These are phyloP conservation scores for Phytophthora brassicae DNA, from an alignment of 352 stramenopile genomes.

Conservation along the genomic window DNA sequence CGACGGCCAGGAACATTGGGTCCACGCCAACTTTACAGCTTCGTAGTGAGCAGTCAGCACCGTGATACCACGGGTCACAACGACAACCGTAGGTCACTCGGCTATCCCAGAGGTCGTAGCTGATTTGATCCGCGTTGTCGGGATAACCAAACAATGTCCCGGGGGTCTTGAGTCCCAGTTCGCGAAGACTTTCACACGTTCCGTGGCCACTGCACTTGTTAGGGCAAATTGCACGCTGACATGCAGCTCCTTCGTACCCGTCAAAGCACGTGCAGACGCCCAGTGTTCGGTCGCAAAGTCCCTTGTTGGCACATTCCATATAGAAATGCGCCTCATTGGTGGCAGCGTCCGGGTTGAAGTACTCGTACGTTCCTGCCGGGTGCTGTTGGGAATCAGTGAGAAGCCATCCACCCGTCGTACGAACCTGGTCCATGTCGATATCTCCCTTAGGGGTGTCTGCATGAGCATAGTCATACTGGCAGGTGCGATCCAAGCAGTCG, in stretches of 20 bases:
- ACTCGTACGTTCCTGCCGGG: constrained; percentile 71
- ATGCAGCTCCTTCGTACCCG: constrained; percentile 89
- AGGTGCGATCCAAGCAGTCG: constrained; percentile 82
- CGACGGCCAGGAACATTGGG: constrained; percentile 47
- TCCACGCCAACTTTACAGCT: constrained; percentile 75
- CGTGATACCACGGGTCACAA: constrained; percentile 88
- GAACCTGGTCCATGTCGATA: constrained; percentile 84
- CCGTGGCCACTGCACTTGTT: constrained; percentile 72
- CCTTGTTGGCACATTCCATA: constrained; percentile 94
- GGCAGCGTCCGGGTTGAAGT: constrained; percentile 53
- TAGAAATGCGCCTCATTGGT: constrained; percentile 86
- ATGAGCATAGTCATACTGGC: constrained; percentile 85
- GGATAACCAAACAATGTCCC: constrained; percentile 47
- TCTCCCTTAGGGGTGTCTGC: constrained; percentile 93
- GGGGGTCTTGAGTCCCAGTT: constrained; percentile 52
- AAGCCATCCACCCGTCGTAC: constrained; percentile 40
- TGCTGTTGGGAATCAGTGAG: constrained; percentile 73
- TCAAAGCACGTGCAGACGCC: constrained; percentile 89
- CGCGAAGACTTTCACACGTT: constrained; percentile 67
- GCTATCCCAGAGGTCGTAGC: constrained; percentile 82
- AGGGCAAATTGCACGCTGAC: constrained; percentile 74
- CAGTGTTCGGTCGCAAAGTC: constrained; percentile 84
- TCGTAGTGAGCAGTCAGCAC: constrained; percentile 76
- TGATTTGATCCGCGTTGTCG: constrained; percentile 14
- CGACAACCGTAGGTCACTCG: constrained; percentile 84